phyloP scores from a whole-genome alignment of 2,329 filamentous ascomycete species.

The Clarireedia hainanense region DNA sequence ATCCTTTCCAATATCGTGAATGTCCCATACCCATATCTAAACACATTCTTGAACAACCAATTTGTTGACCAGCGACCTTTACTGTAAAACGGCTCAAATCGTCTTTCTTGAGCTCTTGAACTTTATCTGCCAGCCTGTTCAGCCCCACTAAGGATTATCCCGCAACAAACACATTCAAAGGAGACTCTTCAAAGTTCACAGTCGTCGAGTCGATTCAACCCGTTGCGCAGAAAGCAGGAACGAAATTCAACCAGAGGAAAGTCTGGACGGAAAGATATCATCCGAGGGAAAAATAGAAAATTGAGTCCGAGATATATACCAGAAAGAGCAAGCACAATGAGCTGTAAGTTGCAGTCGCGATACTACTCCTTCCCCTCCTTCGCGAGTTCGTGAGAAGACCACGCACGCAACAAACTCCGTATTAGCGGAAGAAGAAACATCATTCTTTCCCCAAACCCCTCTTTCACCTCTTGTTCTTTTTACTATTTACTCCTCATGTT shows the following conservation, averaged over 20 bases:
- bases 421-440: neutral
- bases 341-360: conserved; percentile 23
- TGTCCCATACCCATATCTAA: neutral
- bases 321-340: conserved; percentile 26
- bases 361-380: conserved; percentile 2
- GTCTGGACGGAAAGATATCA: neutral
- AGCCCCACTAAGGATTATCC: conserved; percentile 8
- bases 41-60: neutral
- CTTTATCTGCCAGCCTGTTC: conserved; percentile 9
- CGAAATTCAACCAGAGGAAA: neutral
- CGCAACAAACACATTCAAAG: conserved; percentile 1
- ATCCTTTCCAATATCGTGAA: too few relatives aligned
- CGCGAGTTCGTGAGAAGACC: neutral
- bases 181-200: neutral
- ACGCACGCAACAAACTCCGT: neutral
- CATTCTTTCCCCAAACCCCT: neutral
- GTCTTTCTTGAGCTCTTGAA: conserved; percentile 1
- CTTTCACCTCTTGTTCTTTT: neutral
- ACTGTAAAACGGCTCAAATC: neutral
- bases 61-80: neutral
- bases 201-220: neutral
- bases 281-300: conserved; percentile 3
- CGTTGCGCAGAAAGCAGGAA: neutral
- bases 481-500: neutral
- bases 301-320: conserved; percentile 4